Conservation (phyloP, 2,329 filamentous ascomycete species). For the Stagonosporopsis tanaceti region DNA sequence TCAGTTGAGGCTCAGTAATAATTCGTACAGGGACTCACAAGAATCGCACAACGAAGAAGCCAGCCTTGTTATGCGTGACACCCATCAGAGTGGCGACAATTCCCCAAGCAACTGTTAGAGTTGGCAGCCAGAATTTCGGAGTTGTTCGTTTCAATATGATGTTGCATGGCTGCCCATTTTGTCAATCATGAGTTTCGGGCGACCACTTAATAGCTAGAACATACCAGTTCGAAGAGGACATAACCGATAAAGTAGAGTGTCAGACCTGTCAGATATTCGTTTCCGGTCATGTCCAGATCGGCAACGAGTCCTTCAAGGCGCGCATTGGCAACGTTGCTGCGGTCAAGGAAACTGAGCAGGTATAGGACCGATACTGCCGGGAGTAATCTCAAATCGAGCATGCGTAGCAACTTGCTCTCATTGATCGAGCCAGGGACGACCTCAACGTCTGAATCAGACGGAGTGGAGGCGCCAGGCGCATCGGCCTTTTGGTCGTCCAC, state of each 20-base stretch:
- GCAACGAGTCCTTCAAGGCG: slow-evolving; percentile 48
- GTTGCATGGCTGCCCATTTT: slow-evolving; percentile 4
- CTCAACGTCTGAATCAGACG: slow-evolving; percentile 41
- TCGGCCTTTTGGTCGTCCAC: slow-evolving; percentile 17
- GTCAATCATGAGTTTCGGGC: neutral
- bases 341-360: slow-evolving; percentile 49
- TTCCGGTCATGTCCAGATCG: slow-evolving; percentile 47
- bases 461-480: slow-evolving; percentile 28
- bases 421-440: slow-evolving; percentile 50
- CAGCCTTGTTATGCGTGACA: slow-evolving; percentile 55
- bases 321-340: slow-evolving; percentile 57
- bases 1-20: slow-evolving; percentile 1
- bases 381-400: slow-evolving; percentile 56
- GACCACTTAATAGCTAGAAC: neutral
- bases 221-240: slow-evolving; percentile 57
- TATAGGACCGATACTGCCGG: slow-evolving; percentile 55
- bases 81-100: slow-evolving; percentile 61
- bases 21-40: slow-evolving; percentile 46
- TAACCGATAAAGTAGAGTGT: slow-evolving; percentile 70
- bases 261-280: slow-evolving; percentile 69
- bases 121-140: slow-evolving; percentile 54
- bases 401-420: slow-evolving; percentile 66
- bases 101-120: slow-evolving; percentile 61
- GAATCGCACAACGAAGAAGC: slow-evolving; percentile 57
- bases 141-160: slow-evolving; percentile 64